phyloP scores from a whole-genome alignment of 306 rosid genomes.

The Ziziphus jujuba region DNA sequence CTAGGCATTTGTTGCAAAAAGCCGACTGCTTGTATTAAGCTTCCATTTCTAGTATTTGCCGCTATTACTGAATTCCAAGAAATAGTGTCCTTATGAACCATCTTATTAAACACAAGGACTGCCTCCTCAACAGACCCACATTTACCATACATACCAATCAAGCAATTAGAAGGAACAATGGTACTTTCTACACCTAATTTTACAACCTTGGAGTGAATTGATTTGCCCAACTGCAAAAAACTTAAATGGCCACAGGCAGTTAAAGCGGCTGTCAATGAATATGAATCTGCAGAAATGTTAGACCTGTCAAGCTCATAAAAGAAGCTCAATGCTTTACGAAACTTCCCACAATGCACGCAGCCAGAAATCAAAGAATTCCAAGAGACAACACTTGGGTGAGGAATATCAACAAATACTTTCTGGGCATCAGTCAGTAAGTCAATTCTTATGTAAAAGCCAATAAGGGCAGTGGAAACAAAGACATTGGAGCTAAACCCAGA shows the following conservation, averaged over 20 bases:
- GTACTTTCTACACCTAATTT: slow-evolving; percentile 43
- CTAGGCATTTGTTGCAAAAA: slow-evolving; percentile 51
- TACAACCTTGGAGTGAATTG: slow-evolving; percentile 53
- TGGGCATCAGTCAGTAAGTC: slow-evolving; percentile 37
- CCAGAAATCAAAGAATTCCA: slow-evolving; percentile 76
- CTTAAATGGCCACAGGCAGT: slow-evolving; percentile 53
- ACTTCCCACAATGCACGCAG: slow-evolving; percentile 44
- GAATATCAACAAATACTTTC: slow-evolving; percentile 51
- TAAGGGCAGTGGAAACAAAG: slow-evolving; percentile 43
- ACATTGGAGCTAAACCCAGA: slow-evolving; percentile 49
- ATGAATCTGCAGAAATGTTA: slow-evolving; percentile 39
- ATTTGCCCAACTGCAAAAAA: slow-evolving; percentile 42
- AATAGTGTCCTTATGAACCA: slow-evolving; percentile 43
- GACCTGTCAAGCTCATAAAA: slow-evolving; percentile 44
- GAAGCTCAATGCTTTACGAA: slow-evolving; percentile 39
- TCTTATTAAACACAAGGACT: slow-evolving; percentile 30
- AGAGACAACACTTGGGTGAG: slow-evolving; percentile 52
- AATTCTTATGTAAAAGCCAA: slow-evolving; percentile 34
- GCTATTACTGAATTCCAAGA: slow-evolving; percentile 77
- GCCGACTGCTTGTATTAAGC: slow-evolving; percentile 42
- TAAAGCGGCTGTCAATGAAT: slow-evolving; percentile 55
- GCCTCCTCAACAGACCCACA: slow-evolving; percentile 49
- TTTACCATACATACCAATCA: slow-evolving; percentile 81
- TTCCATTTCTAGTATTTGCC: slow-evolving; percentile 52
- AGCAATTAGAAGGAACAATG: slow-evolving; percentile 57